These are phyloP conservation scores for Kickxella alabastrina DNA, from an alignment of 192 early-diverging fungal genomes.

Conservation along the genomic window DNA sequence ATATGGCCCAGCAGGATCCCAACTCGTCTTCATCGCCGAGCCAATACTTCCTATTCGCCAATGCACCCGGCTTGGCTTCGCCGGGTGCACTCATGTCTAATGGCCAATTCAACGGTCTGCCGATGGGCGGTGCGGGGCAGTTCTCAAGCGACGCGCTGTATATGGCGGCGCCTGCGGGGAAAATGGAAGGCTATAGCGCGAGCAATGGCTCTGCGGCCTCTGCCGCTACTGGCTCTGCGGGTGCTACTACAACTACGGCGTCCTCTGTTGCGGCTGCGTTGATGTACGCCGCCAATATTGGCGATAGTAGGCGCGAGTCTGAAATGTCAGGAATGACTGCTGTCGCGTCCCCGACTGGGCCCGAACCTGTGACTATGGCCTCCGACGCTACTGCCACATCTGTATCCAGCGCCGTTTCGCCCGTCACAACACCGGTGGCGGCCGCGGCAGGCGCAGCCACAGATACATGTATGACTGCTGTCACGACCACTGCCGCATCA, in stretches of 20 bases:
- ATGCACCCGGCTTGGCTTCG: not conserved
- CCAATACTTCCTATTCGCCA: constrained; percentile 5
- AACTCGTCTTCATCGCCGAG: not conserved
- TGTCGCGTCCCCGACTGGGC: constrained; percentile 39
- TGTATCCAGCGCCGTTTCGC: constrained; percentile 23
- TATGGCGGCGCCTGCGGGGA: not conserved
- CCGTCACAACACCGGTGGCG: constrained; percentile 19
- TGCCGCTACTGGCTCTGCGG: not conserved
- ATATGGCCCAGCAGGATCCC: constrained; percentile 13
- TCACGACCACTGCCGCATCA: constrained; percentile 1
- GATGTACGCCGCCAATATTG: constrained; percentile 41
- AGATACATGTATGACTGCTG: constrained; percentile 6
- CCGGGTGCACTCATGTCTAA: too few relatives aligned
- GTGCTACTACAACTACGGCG: not conserved
- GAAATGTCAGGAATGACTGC: constrained; percentile 49
- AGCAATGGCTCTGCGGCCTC: not conserved
- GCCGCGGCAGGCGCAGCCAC: constrained; percentile 4
- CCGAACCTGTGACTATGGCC: constrained; percentile 5
- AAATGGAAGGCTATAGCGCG: not conserved
- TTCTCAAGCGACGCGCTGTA: not conserved
- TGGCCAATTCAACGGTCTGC: too few relatives aligned
- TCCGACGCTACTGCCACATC: constrained; percentile 12
- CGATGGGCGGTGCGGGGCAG: not conserved
- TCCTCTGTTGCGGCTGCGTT: constrained; percentile 11
- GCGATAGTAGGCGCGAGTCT: constrained; percentile 50